These are phyloP conservation scores for Strombidium stylifer DNA, from an alignment of 73 alveolate genomes.

Conservation along the genomic window DNA sequence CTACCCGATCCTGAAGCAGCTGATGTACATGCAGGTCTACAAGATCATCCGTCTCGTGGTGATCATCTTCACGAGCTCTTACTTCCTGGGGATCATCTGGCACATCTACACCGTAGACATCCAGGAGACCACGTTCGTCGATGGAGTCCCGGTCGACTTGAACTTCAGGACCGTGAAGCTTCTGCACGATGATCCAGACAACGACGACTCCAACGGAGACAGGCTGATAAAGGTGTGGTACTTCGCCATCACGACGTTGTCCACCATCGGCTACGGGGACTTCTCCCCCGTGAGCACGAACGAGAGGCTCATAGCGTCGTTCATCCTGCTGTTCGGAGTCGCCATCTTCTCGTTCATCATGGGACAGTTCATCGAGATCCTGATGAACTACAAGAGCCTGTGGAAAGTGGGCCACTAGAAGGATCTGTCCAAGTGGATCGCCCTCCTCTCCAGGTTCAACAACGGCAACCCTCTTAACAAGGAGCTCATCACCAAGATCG, in stretches of 20 bases:
- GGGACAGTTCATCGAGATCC: slow-evolving; percentile 17
- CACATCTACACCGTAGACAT: not conserved
- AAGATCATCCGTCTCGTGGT: not conserved
- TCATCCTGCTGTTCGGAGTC: slow-evolving; percentile 5
- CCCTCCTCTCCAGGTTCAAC: slow-evolving; percentile 36
- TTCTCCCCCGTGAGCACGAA: not conserved
- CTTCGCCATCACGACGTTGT: slow-evolving; percentile 9
- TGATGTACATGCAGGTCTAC: not conserved
- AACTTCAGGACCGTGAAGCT: not conserved
- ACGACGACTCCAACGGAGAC: not conserved
- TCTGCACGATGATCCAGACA: too few species aligned
- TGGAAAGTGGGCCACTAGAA: too few species aligned
- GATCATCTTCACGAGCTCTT: slow-evolving; percentile 1
- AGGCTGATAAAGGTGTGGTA: slow-evolving; percentile 1
- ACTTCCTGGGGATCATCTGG: slow-evolving; percentile 8
- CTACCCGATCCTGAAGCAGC: too few species aligned
- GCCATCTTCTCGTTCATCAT: slow-evolving; percentile 7
- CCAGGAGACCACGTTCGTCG: too few species aligned
- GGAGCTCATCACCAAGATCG: slow-evolving; percentile 29
- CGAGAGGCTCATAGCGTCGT: not conserved
- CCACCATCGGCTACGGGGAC: slow-evolving; percentile 24
- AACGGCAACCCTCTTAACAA: slow-evolving; percentile 46
- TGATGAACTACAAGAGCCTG: too few species aligned
- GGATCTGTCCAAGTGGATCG: slow-evolving; percentile 59
- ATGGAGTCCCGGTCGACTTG: not conserved